Evolutionary conservation across 805 yeast species (phyloP), one percentile per base, ranked within the genome.

Genomic region (Candida hungchunana): DNA sequence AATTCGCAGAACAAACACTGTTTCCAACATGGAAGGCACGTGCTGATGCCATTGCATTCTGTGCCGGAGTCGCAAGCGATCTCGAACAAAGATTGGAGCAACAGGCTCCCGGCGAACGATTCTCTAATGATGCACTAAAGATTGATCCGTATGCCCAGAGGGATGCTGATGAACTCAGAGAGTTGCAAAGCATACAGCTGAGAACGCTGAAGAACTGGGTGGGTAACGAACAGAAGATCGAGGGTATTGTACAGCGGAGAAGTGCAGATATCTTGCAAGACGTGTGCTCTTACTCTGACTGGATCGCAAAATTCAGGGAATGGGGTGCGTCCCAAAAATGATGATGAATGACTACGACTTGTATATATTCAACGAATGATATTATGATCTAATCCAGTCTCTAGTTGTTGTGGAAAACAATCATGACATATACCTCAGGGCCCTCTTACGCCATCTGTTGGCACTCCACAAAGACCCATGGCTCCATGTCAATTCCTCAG

Each of bases 401-500:
- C 19, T 9, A 25, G 8, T 35, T 18, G n/a, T n/a, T n/a, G n/a
- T n/a, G n/a, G n/a, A n/a, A n/a, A n/a, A n/a, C n/a, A n/a, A n/a
- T n/a, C n/a, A n/a, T n/a, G n/a, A n/a, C 17, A 56, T 49, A 19
- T 53, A 45, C 9, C 51, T 39, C 11, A 61, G 33, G 1, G 69
- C 70, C 46, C 59, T 71, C 20, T 51, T 45, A 58, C 93, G 77
- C 79, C 84, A 75, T 56, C 79, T 68, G 39, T 73, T 63, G 9
- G 90, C 76, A 47, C 76, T 72, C 77, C 82, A 79, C 30, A 83
- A 74, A 5, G 95, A 71, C 21, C 87, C 76, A 56, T 86, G 86
- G 42, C 94, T 82, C 97, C 97, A 90, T 5, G 97, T 89, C 48
- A 90, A 72, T 49, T 84, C 75, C 37, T 64, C 61, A 0, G 97